Evolutionary conservation across 805 yeast genomes (phyloP).

Genomic region (Metschnikowia continentalis): DNA sequence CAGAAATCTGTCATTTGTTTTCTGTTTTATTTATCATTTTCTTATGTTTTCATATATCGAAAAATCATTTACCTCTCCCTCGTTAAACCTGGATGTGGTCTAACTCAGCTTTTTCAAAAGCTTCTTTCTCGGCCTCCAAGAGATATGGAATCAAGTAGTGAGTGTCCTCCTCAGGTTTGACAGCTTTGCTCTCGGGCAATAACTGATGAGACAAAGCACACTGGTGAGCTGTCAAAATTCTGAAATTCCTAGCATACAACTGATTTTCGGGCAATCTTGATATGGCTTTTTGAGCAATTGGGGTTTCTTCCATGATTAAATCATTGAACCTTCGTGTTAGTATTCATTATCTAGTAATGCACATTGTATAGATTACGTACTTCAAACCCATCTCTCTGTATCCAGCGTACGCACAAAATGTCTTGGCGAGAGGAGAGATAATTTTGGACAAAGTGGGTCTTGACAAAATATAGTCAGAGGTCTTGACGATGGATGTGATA

Average conservation of each 20-base stretch:
- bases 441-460: constrained; percentile 75
- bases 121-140: constrained; percentile 92
- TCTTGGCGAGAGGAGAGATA: constrained; percentile 74
- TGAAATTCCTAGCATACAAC: constrained; percentile 85
- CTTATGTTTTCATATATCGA: not conserved
- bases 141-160: constrained; percentile 85
- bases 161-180: constrained; percentile 73
- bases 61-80: not conserved
- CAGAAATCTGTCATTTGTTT: not conserved
- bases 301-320: constrained; percentile 81
- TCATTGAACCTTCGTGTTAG: constrained; percentile 64
- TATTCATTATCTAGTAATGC: constrained; percentile 2
- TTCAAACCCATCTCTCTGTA: constrained; percentile 93
- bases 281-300: constrained; percentile 80
- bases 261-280: constrained; percentile 81
- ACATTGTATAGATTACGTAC: constrained; percentile 21
- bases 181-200: constrained; percentile 74
- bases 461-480: constrained; percentile 74
- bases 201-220: constrained; percentile 76
- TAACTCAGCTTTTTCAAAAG: constrained; percentile 79
- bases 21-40: not conserved
- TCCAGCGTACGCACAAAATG: constrained; percentile 72
- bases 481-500: constrained; percentile 65
- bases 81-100: constrained; percentile 58
- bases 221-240: constrained; percentile 91